Evolutionary conservation across 2,329 filamentous ascomycete genomes (phyloP).

Genomic region (Exserohilum rostratum): DNA sequence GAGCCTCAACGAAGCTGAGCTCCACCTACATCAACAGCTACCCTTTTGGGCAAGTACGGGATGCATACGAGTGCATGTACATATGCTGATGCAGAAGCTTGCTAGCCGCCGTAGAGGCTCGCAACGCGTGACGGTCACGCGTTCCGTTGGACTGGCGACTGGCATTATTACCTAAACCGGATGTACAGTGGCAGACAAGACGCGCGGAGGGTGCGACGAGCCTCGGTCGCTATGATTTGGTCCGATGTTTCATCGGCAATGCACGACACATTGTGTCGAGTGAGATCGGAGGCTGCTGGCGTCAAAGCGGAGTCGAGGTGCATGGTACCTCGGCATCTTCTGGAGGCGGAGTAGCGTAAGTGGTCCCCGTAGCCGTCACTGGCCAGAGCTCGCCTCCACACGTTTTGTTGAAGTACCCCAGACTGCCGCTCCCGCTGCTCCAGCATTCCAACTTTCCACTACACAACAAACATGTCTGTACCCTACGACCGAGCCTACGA

Average conservation of each 20-base stretch:
- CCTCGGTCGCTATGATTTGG: not conserved
- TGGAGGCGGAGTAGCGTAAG: conserved; percentile 17
- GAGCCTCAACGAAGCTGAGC: not conserved
- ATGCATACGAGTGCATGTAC: too few species aligned
- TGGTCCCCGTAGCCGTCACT: conserved; percentile 25
- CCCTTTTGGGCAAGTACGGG: too few species aligned
- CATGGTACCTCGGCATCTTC: conserved; percentile 32
- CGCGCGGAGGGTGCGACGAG: not conserved
- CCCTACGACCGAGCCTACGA: conserved; percentile 32
- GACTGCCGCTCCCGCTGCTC: conserved; percentile 2
- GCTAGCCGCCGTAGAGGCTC: too few species aligned
- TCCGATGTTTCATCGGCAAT: not conserved
- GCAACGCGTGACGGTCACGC: conserved; percentile 1
- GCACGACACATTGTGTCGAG: not conserved
- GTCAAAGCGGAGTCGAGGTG: conserved; percentile 15
- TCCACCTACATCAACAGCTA: too few species aligned
- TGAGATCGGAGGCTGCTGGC: not conserved
- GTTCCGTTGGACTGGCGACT: not conserved
- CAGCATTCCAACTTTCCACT: not conserved
- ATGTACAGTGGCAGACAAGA: too few species aligned
- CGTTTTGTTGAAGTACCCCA: conserved; percentile 24
- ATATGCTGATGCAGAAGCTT: too few species aligned
- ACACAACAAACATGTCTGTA: conserved; percentile 37
- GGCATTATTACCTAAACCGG: too few species aligned
- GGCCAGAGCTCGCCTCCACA: conserved; percentile 22